These are phyloP conservation scores for Chlorella sp. DNA, from an alignment of 139 green algal genomes.

Conservation along the genomic window DNA sequence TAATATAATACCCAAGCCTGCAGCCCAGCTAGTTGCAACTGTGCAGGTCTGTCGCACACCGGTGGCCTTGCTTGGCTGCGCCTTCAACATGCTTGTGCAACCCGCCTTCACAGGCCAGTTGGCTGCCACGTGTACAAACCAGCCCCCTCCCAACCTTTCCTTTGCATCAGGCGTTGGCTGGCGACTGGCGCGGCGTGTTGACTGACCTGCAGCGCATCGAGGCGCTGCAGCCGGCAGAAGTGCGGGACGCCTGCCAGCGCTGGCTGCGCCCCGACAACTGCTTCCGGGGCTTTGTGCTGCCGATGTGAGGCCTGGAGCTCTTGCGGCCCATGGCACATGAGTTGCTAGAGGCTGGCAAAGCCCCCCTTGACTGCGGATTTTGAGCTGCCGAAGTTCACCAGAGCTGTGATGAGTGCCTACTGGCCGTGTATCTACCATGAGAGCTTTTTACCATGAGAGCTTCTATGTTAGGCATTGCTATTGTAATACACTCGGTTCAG, in stretches of 20 bases:
- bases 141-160: too few species aligned
- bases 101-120: neutral
- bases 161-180: neutral
- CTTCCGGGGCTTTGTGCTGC: slow-evolving; percentile 48
- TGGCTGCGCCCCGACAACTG: slow-evolving; percentile 42
- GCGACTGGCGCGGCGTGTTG: slow-evolving; percentile 49
- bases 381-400: too few species aligned
- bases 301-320: neutral
- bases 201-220: slow-evolving; percentile 46
- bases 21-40: neutral
- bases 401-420: too few species aligned
- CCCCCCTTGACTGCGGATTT: too few species aligned
- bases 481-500: too few species aligned
- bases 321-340: too few species aligned
- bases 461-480: too few species aligned
- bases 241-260: slow-evolving; percentile 18
- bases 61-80: neutral
- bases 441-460: too few species aligned
- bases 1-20: neutral
- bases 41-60: neutral
- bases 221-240: slow-evolving; percentile 22
- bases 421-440: too few species aligned
- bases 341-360: too few species aligned
- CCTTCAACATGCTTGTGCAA: neutral
- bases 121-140: neutral